phyloP scores from a whole-genome alignment of 2,329 filamentous ascomycete genomes.

The Penicillium sp. region DNA sequence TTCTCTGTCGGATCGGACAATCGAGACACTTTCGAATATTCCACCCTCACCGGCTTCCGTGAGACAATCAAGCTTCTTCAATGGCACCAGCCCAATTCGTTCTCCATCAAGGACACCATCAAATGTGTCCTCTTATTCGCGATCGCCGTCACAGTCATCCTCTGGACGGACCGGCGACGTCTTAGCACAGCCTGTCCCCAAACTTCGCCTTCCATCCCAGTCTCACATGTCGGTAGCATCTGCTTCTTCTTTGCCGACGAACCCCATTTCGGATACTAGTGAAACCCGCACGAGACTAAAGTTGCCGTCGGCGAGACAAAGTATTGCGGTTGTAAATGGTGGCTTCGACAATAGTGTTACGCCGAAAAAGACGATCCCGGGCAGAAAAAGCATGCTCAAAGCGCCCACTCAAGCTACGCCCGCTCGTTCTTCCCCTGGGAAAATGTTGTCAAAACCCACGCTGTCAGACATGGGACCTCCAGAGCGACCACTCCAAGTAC shows the following conservation, averaged over 20 bases:
- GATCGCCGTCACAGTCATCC: slow-evolving; percentile 42
- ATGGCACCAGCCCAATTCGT: slow-evolving; percentile 58
- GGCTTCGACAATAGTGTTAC: slow-evolving; percentile 17
- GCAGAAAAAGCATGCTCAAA: slow-evolving; percentile 32
- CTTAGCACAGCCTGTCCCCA: slow-evolving; percentile 29
- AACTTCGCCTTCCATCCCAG: slow-evolving; percentile 34
- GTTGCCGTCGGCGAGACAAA: slow-evolving; percentile 21
- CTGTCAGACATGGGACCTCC: slow-evolving; percentile 28
- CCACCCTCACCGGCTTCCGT: slow-evolving; percentile 72
- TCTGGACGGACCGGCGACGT: slow-evolving; percentile 55
- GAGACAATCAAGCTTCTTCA: slow-evolving; percentile 71
- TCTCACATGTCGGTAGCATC: slow-evolving; percentile 29
- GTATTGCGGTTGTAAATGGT: slow-evolving; percentile 11
- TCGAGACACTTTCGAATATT: slow-evolving; percentile 76
- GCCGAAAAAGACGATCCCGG: slow-evolving; percentile 14
- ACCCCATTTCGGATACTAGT: slow-evolving; percentile 14
- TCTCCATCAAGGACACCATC: slow-evolving; percentile 64
- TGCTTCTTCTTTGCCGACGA: slow-evolving; percentile 20
- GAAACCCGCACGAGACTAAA: slow-evolving; percentile 29
- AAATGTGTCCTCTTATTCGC: slow-evolving; percentile 51
- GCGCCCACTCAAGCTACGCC: slow-evolving; percentile 44
- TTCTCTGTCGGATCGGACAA: slow-evolving; percentile 71
- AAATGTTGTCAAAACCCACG: slow-evolving; percentile 57
- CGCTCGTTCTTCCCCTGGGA: slow-evolving; percentile 53
- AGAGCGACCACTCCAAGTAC: slow-evolving; percentile 39